These are phyloP conservation scores for Cicer judaicum DNA, from an alignment of 306 rosid genomes.

Conservation along the genomic window DNA sequence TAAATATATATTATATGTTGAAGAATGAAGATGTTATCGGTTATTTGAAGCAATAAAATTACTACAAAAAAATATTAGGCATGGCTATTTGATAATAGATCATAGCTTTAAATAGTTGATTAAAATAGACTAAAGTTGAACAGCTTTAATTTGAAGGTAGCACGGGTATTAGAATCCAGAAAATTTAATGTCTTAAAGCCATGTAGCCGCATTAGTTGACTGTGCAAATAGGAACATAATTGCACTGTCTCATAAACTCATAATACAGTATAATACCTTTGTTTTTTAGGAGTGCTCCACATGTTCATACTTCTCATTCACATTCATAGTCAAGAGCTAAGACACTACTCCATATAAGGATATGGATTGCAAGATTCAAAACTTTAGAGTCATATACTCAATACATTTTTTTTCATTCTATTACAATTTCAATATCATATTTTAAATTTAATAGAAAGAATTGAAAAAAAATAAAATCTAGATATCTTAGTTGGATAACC, in stretches of 20 bases:
- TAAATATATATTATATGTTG: background rate
- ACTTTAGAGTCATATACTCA: too few relatives aligned
- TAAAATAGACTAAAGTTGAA: constrained; percentile 49
- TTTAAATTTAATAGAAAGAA: too few relatives aligned
- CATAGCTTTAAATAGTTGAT: background rate
- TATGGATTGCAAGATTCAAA: too few relatives aligned
- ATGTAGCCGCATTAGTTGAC: constrained; percentile 73
- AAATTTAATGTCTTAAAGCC: constrained; percentile 40
- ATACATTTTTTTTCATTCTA: too few relatives aligned
- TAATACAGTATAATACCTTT: constrained; percentile 46
- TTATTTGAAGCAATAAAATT: background rate
- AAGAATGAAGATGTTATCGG: background rate
- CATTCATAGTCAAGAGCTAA: constrained; percentile 27
- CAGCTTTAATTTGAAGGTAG: constrained; percentile 45
- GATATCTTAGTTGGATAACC: too few relatives aligned
- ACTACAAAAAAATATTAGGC: background rate
- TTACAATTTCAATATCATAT: too few relatives aligned
- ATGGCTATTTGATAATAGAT: background rate
- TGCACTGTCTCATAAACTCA: constrained; percentile 40
- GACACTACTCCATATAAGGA: too few relatives aligned
- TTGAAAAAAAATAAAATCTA: too few relatives aligned
- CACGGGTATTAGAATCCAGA: constrained; percentile 33
- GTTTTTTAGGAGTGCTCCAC: constrained; percentile 36
- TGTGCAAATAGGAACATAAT: constrained; percentile 52
- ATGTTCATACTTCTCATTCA: constrained; percentile 45